Base-by-base conservation (phyloP, 805 yeast species). In the Saccharomycopsis lassenensis region DNA sequence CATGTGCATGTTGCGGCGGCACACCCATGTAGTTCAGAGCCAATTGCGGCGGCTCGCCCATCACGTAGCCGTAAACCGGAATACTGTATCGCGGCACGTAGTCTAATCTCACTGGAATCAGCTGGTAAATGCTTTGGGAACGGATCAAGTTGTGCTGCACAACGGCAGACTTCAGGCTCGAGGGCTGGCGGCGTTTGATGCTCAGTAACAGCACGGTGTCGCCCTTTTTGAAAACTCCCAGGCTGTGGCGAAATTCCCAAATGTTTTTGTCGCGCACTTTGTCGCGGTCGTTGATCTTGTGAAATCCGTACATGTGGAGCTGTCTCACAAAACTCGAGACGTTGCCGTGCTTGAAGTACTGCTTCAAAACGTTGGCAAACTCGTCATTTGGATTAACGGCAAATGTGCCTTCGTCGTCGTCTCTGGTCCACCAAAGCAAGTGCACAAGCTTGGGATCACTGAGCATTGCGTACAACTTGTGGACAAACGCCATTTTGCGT, bases 221-320 rank as follows among this genome's bases (percentile, higher is more conserved):
- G 28, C 95, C 95, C 35, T 84, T 77, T 46, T 73, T 69, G 59
- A 87, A 87, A 41, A 69, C 67, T 24, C 80, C 83, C 3, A 83
- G 75, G 19, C 82, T 72, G 54, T 87, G 97, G 40, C 77, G 75
- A 57, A 87, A 87, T 59, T 89, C 96, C 97, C 97, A 87, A 11
- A 53, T 50, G 40, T 54, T 29, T 23, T 29, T 12, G 24, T 15
- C 16, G 34, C 16, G 31, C 16, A n/a, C 12, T 7, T 11, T 26
- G 16, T n/a, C 11, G 38, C 7, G 19, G 12, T 63, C 64, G 41
- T 70, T 75, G 43, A 70, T 77, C 59, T 87, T 86, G 57, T 87
- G 95, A 61, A 87, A 86, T 1, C 95, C 95, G 55, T 86, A 86
- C 96, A 87, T 89, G 62, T 89, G 94, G 31, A 87, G 63, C 58